Base-by-base conservation (phyloP, 2,329 filamentous ascomycete species). In the Pyrenochaeta sp. region DNA sequence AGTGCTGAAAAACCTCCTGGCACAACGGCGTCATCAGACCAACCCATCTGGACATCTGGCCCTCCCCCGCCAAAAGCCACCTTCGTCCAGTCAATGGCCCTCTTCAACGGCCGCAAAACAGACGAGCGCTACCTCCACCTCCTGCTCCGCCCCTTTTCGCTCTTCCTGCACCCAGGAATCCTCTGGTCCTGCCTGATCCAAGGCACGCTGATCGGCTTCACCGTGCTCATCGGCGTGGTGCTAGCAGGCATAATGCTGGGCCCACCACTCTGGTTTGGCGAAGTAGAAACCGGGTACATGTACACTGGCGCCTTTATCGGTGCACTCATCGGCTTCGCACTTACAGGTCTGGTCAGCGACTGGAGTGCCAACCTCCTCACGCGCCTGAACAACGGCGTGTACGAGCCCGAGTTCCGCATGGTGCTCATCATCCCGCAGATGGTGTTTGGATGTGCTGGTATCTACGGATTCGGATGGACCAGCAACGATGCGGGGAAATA, bases 201-300 rank as follows among this genome's bases (percentile, higher is more conserved):
- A 81, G 93, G 93, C 14, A 86, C 90, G 4, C 86, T 97, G 69
- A 97, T 97, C 68, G 94, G 93, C 60, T 98, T 94, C 93, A 96
- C 93, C 1, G 91, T 97, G 14, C 91, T 97, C 69, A 94, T 74
- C 60, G 93, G 92, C 45, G 90, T 96, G 52, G 89, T 96, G 55
- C 82, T 97, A 33, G 92, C 90, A 7, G 87, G 88, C 54, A 88
- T 96, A 67, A 95, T 96, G 79, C 82, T 96, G 30, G 88, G 89
- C 1, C 88, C 89, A 1, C 92, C 92, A 0, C 84, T 94, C 35
- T 95, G 87, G 80, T 97, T 93, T 84, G 83, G 86, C 63, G 91
- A 96, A 76, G 89, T 91, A 46, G 78, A 90, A 68, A 91, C 90
- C 1, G 93, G 93, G 2, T 97, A 97, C 75, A 88, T 73, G 69